Evolutionary conservation across 1,284 basidiomycete genomes (phyloP).

Genomic region (Ganoderma meredithae): DNA sequence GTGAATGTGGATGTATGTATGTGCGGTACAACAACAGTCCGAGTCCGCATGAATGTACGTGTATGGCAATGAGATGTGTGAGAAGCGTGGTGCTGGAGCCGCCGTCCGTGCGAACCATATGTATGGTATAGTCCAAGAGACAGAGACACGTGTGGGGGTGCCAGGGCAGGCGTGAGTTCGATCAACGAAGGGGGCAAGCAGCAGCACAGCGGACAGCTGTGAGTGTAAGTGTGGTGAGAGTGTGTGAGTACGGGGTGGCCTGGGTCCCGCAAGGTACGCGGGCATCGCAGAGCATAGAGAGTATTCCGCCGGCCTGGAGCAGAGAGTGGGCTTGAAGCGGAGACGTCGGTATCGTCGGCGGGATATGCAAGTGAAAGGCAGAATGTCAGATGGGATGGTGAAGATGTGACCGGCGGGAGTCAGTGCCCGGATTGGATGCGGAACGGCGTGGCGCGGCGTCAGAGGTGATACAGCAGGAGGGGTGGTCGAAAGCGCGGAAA

Average conservation of each 20-base stretch:
- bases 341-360: not conserved
- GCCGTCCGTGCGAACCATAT: slow-evolving; percentile 5
- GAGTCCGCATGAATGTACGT: slow-evolving; percentile 2
- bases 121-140: not conserved
- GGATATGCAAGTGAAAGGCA: not conserved
- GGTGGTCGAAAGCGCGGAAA: slow-evolving; percentile 14
- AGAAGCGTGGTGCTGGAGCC: not conserved
- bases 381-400: slow-evolving; percentile 6
- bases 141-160: not conserved
- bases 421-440: not conserved
- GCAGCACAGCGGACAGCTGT: not conserved
- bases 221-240: not conserved
- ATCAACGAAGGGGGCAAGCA: slow-evolving; percentile 7
- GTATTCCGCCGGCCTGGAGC: not conserved
- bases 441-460: not conserved
- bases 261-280: slow-evolving; percentile 5
- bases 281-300: not conserved
- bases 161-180: slow-evolving; percentile 8
- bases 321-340: not conserved
- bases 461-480: slow-evolving; percentile 10
- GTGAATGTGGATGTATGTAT: not conserved
- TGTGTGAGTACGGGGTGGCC: not conserved
- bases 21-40: slow-evolving; percentile 6
- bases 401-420: not conserved
- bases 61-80: not conserved